Evolutionary conservation across 805 yeast species (phyloP).

Genomic region (Wickerhamomyces rabaulensis): DNA sequence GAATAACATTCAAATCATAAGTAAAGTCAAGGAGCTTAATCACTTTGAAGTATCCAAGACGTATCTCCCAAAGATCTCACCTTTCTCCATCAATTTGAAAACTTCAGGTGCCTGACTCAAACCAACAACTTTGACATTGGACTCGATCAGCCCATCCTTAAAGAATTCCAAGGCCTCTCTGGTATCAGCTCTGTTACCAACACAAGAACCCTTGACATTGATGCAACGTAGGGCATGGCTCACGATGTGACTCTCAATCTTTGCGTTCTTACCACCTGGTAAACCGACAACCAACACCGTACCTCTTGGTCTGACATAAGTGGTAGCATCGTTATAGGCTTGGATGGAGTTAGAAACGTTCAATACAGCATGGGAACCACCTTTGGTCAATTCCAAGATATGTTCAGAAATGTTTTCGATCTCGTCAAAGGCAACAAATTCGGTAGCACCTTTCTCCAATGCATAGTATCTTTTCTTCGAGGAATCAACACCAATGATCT

Average conservation of each 20-base stretch:
- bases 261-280: slow-evolving; percentile 57
- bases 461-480: slow-evolving; percentile 47
- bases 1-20: no score
- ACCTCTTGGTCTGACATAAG: slow-evolving; percentile 56
- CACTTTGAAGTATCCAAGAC: slow-evolving; percentile 45
- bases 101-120: slow-evolving; percentile 44
- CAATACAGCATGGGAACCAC: slow-evolving; percentile 66
- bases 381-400: slow-evolving; percentile 31
- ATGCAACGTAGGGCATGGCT: slow-evolving; percentile 9
- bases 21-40: background rate
- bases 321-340: slow-evolving; percentile 53
- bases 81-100: slow-evolving; percentile 50
- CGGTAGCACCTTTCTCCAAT: slow-evolving; percentile 52
- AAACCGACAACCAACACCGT: slow-evolving; percentile 64
- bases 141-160: slow-evolving; percentile 52
- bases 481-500: slow-evolving; percentile 63
- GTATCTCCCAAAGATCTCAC: slow-evolving; percentile 55
- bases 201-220: slow-evolving; percentile 65
- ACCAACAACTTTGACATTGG: slow-evolving; percentile 52
- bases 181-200: slow-evolving; percentile 43
- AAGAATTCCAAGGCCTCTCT: slow-evolving; percentile 62
- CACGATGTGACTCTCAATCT: slow-evolving; percentile 40
- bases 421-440: slow-evolving; percentile 43
- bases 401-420: slow-evolving; percentile 38
- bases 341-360: slow-evolving; percentile 58